Evolutionary conservation across 306 rosid genomes (phyloP).

Genomic region (Arachis hypogaea): DNA sequence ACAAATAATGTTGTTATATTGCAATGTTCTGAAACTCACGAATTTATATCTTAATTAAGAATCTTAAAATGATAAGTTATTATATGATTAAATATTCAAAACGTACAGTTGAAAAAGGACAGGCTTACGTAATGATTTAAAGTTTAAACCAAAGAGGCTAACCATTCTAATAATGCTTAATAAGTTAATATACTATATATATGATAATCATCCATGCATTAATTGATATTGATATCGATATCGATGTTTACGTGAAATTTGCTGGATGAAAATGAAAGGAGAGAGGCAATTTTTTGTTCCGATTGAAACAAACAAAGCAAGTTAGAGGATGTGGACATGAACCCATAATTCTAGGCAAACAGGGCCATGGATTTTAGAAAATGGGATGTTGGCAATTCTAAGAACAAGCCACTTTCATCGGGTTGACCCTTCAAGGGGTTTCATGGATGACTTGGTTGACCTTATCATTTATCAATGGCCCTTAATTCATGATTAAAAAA

Average conservation of each 20-base stretch:
- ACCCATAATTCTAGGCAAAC: constrained; percentile 62
- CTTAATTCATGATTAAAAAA: not conserved
- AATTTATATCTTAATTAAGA: no score
- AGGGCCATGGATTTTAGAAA: constrained; percentile 51
- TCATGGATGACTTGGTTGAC: constrained; percentile 34
- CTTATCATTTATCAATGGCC: not conserved
- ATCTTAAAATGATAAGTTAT: no score
- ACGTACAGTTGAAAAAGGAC: not conserved
- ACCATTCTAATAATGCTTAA: not conserved
- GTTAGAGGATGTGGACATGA: constrained; percentile 48
- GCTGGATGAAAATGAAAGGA: constrained; percentile 26
- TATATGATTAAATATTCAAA: not conserved
- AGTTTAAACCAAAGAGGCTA: not conserved
- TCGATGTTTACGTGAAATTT: constrained; percentile 2
- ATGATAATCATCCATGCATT: not conserved
- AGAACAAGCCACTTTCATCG: constrained; percentile 44
- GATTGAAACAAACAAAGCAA: constrained; percentile 49
- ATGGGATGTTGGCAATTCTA: constrained; percentile 73
- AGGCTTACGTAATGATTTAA: not conserved
- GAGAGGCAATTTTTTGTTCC: constrained; percentile 36
- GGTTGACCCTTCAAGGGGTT: constrained; percentile 31
- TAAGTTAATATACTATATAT: not conserved
- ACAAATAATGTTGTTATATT: no score
- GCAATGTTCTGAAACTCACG: no score
- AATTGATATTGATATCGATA: not conserved